Evolutionary conservation across 2,329 filamentous ascomycete species (phyloP).

Genomic region (Botrytis byssoidea): DNA sequence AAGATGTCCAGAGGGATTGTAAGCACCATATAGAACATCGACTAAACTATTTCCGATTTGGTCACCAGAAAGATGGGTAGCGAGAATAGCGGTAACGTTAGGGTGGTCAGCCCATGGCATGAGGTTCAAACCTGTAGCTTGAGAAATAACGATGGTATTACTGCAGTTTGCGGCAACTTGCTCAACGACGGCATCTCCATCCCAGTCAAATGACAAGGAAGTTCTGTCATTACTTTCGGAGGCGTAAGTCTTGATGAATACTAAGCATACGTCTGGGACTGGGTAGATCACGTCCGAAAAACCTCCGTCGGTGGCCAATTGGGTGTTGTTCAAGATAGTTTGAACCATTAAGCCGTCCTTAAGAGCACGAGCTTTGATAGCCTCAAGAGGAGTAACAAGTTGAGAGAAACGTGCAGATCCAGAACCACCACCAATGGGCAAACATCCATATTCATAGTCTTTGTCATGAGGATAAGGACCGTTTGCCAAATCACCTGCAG

Average conservation of each 20-base stretch:
- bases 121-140: conserved; percentile 65
- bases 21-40: conserved; percentile 59
- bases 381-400: conserved; percentile 54
- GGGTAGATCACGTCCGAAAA: conserved; percentile 41
- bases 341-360: conserved; percentile 48
- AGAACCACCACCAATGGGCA: conserved; percentile 46
- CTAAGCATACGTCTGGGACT: conserved; percentile 62
- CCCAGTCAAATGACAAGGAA: conserved; percentile 27
- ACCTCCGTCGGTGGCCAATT: conserved; percentile 41
- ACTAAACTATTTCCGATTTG: conserved; percentile 60
- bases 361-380: conserved; percentile 46
- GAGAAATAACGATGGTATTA: conserved; percentile 66
- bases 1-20: conserved; percentile 54
- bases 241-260: conserved; percentile 65
- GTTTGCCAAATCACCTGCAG: conserved; percentile 59
- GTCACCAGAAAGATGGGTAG: conserved; percentile 58
- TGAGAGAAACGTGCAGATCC: conserved; percentile 46
- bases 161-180: conserved; percentile 48
- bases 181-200: conserved; percentile 25
- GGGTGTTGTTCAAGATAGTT: conserved; percentile 50
- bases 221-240: conserved; percentile 68
- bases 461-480: conserved; percentile 26
- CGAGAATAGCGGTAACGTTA: conserved; percentile 61
- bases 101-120: conserved; percentile 56
- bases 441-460: conserved; percentile 46